phyloP scores from a whole-genome alignment of 495 filamentous ascomycete species.

The Penicillium salamii region DNA sequence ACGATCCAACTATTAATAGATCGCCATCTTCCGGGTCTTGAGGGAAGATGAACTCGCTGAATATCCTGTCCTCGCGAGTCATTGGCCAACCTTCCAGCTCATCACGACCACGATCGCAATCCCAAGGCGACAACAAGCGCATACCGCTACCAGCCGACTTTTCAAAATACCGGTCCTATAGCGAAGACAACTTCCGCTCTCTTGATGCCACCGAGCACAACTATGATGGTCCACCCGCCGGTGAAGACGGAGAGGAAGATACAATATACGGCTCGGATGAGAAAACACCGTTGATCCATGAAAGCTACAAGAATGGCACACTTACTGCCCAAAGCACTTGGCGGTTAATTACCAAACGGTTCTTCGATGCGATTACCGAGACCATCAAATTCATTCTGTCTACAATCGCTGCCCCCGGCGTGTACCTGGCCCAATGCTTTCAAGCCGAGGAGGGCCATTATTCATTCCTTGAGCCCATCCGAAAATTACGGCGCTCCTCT shows the following conservation, averaged over 20 bases:
- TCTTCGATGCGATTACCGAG: conserved; percentile 58
- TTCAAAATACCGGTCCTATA: conserved; percentile 48
- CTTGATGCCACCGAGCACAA: conserved; percentile 31
- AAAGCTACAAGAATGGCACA: conserved; percentile 44
- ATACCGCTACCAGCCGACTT: conserved; percentile 41
- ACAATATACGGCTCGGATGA: conserved; percentile 50
- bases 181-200: conserved; percentile 38
- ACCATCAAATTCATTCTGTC: conserved; percentile 73
- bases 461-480: conserved; percentile 62
- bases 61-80: conserved; percentile 87
- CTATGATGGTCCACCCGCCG: conserved; percentile 32
- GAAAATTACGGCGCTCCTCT: conserved; percentile 51
- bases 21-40: conserved; percentile 47
- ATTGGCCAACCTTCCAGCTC: conserved; percentile 57
- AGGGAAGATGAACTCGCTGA: conserved; percentile 94
- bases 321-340: conserved; percentile 55
- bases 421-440: conserved; percentile 77
- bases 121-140: conserved; percentile 54
- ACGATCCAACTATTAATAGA: conserved; percentile 26
- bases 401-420: conserved; percentile 70
- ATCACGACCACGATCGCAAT: conserved; percentile 62
- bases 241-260: conserved; percentile 31
- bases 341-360: conserved; percentile 37
- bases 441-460: conserved; percentile 78
- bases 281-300: conserved; percentile 59